These are phyloP conservation scores for Pontederia paniculata DNA, from an alignment of 176 grass and related monocot genomes.

Conservation along the genomic window DNA sequence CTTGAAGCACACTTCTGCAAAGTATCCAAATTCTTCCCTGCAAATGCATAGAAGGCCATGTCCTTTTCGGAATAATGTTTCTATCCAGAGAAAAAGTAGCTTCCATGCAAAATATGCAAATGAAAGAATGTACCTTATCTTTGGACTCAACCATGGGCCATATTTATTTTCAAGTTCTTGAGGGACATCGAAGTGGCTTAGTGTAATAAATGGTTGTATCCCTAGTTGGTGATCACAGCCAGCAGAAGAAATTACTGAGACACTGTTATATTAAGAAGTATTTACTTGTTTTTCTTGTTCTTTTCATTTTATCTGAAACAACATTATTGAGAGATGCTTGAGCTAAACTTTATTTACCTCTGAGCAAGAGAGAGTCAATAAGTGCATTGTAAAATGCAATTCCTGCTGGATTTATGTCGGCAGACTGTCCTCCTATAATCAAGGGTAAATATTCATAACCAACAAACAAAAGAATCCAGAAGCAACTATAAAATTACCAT, in stretches of 20 bases:
- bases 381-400: constrained; percentile 50
- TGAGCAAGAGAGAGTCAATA: constrained; percentile 25
- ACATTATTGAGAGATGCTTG: background rate
- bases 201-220: constrained; percentile 62
- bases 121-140: constrained; percentile 26
- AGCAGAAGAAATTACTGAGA: background rate
- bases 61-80: background rate
- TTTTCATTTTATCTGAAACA: too few species aligned
- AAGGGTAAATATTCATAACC: background rate
- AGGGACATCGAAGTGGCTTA: constrained; percentile 52
- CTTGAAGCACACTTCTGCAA: constrained; percentile 52
- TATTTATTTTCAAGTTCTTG: constrained; percentile 35
- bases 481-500: background rate
- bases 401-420: constrained; percentile 30
- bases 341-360: constrained; percentile 19
- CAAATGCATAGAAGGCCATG: background rate
- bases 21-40: constrained; percentile 51
- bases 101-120: background rate
- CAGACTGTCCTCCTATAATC: constrained; percentile 29
- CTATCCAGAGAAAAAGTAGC: background rate
- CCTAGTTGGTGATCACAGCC: constrained; percentile 16
- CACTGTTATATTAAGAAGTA: background rate
- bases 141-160: constrained; percentile 33
- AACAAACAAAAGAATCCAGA: too few species aligned
- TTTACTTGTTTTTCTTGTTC: background rate